A percentile compares a stretch with the other conserved stretches of the same genome.
Conservation (phyloP, 257 asterid species). For the Echites panduratus region DNA sequence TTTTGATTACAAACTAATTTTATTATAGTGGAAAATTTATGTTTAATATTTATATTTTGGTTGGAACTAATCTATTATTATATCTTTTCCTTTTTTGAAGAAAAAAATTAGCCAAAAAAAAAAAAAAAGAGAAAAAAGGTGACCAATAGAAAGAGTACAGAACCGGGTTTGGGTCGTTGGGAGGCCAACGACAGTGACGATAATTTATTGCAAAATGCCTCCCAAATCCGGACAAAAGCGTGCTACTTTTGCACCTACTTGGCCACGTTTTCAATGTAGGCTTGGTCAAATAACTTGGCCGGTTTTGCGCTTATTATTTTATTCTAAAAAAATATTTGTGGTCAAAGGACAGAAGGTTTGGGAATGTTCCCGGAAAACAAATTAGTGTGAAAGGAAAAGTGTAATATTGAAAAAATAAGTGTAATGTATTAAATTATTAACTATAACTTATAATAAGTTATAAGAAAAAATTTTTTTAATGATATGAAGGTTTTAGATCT, state of each 20-base stretch:
- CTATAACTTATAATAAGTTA: too few relatives aligned
- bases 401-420: background rate
- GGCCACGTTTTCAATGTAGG: background rate
- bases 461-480: too few relatives aligned
- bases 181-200: background rate
- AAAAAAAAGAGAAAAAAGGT: background rate
- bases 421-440: too few relatives aligned
- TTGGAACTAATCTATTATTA: too few relatives aligned
- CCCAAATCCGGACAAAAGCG: background rate
- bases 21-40: too few relatives aligned
- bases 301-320: slow-evolving; percentile 2
- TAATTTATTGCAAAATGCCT: background rate
- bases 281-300: slow-evolving; percentile 7
- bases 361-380: background rate
- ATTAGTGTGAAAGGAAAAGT: background rate
- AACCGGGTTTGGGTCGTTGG: too few relatives aligned
- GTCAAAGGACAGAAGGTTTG: background rate
- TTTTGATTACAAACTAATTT: too few relatives aligned
- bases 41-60: too few relatives aligned
- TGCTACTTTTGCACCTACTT: background rate
- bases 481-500: too few relatives aligned
- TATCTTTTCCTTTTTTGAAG: too few relatives aligned
- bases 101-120: background rate
- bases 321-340: background rate
- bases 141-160: background rate